A percentile compares a stretch with the other conserved stretches of the same genome.
Evolutionary conservation across 2,329 filamentous ascomycete species (phyloP).

Genomic region (Fusarium udum): DNA sequence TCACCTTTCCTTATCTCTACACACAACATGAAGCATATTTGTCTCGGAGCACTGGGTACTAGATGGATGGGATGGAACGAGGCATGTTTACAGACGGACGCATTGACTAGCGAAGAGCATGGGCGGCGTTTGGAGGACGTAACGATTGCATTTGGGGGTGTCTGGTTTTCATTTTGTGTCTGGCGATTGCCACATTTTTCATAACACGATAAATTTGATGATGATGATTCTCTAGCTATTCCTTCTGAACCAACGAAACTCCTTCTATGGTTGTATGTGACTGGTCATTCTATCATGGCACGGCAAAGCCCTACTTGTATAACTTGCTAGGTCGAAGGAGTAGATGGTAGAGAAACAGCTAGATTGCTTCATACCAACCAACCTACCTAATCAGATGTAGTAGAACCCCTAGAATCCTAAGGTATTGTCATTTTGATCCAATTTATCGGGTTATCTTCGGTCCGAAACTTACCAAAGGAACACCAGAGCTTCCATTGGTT

Average conservation of each 20-base stretch:
- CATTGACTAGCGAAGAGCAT: constrained; percentile 50
- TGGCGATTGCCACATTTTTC: constrained; percentile 31
- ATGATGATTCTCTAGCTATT: neutral
- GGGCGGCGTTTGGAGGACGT: constrained; percentile 51
- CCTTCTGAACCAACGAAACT: neutral
- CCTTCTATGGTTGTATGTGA: neutral
- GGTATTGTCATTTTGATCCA: neutral
- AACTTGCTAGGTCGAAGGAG: neutral
- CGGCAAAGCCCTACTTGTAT: neutral
- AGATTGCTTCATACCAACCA: neutral
- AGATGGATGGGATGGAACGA: constrained; percentile 43
- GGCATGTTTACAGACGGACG: constrained; percentile 48
- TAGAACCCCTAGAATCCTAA: neutral
- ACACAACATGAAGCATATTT: constrained; percentile 18
- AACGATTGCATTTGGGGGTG: constrained; percentile 44
- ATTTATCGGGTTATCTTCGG: constrained; percentile 36
- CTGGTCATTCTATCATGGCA: neutral
- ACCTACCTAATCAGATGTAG: neutral
- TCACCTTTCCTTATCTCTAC: constrained; percentile 17
- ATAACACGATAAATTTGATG: constrained; percentile 28
- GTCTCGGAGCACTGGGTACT: constrained; percentile 38
- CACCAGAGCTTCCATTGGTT: neutral
- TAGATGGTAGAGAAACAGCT: neutral
- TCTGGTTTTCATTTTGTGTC: constrained; percentile 33
- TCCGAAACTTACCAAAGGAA: neutral